These are phyloP conservation scores for Candida ipomoeae DNA, from an alignment of 805 yeast genomes.

Conservation along the genomic window DNA sequence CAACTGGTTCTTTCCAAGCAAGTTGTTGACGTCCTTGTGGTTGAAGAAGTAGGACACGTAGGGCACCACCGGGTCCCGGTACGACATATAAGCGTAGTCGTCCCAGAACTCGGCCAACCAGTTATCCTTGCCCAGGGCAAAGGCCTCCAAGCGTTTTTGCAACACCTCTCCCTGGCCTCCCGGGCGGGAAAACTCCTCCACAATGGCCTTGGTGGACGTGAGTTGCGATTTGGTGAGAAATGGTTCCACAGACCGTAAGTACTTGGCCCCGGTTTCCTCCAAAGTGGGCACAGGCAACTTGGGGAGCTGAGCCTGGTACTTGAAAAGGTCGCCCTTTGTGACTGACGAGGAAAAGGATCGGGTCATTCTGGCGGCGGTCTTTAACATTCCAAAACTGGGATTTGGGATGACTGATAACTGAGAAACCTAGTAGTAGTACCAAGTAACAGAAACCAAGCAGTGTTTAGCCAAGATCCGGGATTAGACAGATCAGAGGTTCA, in stretches of 20 bases:
- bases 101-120: conserved; percentile 96
- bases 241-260: conserved; percentile 72
- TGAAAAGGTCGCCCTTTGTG: conserved; percentile 62
- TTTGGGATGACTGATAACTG: background rate
- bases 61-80: conserved; percentile 93
- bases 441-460: background rate
- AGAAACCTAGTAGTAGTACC: too few species aligned
- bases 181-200: conserved; percentile 59
- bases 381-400: conserved; percentile 12
- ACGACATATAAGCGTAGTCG: conserved; percentile 83
- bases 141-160: conserved; percentile 59
- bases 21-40: conserved; percentile 64
- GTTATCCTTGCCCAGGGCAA: conserved; percentile 63
- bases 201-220: conserved; percentile 47
- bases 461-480: too few species aligned
- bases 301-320: conserved; percentile 72
- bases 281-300: conserved; percentile 83
- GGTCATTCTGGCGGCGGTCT: conserved; percentile 15
- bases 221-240: conserved; percentile 50
- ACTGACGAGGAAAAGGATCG: conserved; percentile 23
- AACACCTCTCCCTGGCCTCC: conserved; percentile 64
- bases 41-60: conserved; percentile 86
- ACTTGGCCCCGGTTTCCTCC: conserved; percentile 62
- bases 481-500: background rate
- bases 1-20: conserved; percentile 59